Percentiles rank a stretch among this genome's conserved stretches.
Conservation (phyloP, 129 eudicot genomes). For the Flaveria linearis region DNA sequence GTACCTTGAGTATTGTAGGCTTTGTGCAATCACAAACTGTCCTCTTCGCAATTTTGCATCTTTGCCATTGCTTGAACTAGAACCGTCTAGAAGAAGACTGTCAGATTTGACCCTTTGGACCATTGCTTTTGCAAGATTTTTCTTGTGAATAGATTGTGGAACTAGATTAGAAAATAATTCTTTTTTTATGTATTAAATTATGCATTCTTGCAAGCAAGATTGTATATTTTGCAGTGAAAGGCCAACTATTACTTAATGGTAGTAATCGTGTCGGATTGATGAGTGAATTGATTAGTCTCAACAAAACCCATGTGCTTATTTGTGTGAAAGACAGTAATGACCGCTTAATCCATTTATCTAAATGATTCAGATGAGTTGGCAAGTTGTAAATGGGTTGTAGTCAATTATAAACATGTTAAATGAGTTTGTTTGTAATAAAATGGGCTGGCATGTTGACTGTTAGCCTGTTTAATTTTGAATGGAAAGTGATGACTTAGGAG, state of each 20-base stretch:
- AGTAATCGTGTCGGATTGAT: neutral
- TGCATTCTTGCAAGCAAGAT: slow-evolving; percentile 10
- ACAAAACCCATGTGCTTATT: neutral
- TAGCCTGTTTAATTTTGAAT: neutral
- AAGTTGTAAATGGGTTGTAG: neutral
- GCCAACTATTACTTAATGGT: neutral
- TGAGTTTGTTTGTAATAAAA: neutral
- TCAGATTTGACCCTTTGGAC: neutral
- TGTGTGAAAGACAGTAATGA: neutral
- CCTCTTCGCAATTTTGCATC: too few species aligned
- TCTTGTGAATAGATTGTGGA: slow-evolving; percentile 1
- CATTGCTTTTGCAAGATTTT: neutral
- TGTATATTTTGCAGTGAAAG: neutral
- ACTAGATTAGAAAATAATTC: neutral
- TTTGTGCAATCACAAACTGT: slow-evolving; percentile 1
- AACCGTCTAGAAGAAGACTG: neutral
- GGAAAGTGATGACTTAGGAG: neutral
- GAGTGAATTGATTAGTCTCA: neutral
- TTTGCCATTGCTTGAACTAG: neutral
- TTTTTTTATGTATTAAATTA: neutral
- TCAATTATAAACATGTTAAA: neutral
- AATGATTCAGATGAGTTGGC: neutral
- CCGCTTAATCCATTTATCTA: neutral
- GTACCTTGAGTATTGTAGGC: neutral
- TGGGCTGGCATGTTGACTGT: neutral